A percentile compares a stretch with the other conserved stretches of the same genome.
These are phyloP conservation scores for Haplographium delicatum DNA, from an alignment of 495 filamentous ascomycete species.

Conservation along the genomic window DNA sequence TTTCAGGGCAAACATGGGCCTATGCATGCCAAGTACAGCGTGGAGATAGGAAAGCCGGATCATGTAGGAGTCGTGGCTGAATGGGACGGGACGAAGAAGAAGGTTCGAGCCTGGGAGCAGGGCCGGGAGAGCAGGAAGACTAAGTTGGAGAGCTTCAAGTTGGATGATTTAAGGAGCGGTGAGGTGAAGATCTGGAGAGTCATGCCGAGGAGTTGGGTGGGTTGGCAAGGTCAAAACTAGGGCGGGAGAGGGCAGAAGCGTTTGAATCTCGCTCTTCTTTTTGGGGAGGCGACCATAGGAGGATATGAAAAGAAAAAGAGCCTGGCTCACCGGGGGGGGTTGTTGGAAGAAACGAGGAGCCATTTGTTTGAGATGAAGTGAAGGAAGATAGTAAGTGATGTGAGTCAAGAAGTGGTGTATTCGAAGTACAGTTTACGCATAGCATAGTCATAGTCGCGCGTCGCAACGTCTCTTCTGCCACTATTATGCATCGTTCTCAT, in stretches of 20 bases:
- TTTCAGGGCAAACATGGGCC: constrained; percentile 95
- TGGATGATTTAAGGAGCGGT: constrained; percentile 85
- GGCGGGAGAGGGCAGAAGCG: not conserved
- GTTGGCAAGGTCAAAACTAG: constrained; percentile 58
- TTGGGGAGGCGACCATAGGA: too few relatives aligned
- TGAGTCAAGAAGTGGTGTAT: not conserved
- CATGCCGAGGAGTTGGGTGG: constrained; percentile 86
- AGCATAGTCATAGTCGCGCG: not conserved
- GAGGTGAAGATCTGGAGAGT: constrained; percentile 98
- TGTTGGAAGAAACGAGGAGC: not conserved
- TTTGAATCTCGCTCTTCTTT: too few relatives aligned
- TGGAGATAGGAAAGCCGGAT: constrained; percentile 86
- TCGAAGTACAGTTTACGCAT: constrained; percentile 7
- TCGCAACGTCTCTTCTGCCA: not conserved
- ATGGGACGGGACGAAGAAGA: constrained; percentile 99
- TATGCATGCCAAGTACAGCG: constrained; percentile 88
- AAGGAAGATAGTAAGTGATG: not conserved
- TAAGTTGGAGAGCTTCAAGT: constrained; percentile 86
- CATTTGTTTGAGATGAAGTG: not conserved
- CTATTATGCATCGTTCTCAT: too few relatives aligned
- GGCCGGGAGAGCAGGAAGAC: constrained; percentile 92
- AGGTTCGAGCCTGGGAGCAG: constrained; percentile 93
- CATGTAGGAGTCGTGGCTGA: constrained; percentile 96
- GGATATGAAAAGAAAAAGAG: too few relatives aligned
- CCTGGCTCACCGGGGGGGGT: too few relatives aligned